Evolutionary conservation across 805 yeast genomes (phyloP).

Genomic region (Candida ulmi): DNA sequence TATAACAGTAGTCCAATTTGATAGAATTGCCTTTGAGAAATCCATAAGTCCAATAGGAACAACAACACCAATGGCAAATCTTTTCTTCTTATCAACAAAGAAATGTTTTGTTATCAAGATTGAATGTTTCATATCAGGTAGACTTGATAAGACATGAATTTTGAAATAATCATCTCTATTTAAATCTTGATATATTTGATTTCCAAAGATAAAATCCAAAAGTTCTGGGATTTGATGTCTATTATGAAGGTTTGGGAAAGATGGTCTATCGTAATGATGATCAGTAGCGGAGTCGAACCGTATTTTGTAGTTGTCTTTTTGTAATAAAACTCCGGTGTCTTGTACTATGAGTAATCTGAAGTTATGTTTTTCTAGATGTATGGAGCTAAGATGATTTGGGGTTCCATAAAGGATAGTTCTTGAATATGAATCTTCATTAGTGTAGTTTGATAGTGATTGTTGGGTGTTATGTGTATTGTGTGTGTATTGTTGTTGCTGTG

Average conservation of each 20-base stretch:
- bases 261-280: constrained; percentile 15
- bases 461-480: too few species aligned
- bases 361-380: constrained; percentile 10
- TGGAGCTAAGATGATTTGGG: constrained; percentile 7
- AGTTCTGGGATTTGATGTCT: constrained; percentile 18
- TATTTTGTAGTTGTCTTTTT: constrained; percentile 28
- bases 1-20: constrained; percentile 27
- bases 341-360: constrained; percentile 31
- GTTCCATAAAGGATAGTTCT: constrained; percentile 23
- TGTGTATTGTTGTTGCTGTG: background rate
- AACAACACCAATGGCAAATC: constrained; percentile 30
- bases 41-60: constrained; percentile 19
- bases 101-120: constrained; percentile 30
- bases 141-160: constrained; percentile 24
- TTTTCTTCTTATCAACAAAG: constrained; percentile 18
- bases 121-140: constrained; percentile 23
- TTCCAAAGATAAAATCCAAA: constrained; percentile 35
- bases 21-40: constrained; percentile 24
- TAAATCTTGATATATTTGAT: constrained; percentile 27
- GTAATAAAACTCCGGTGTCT: constrained; percentile 32
- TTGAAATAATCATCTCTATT: constrained; percentile 18
- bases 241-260: constrained; percentile 3
- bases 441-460: constrained; percentile 1
- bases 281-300: constrained; percentile 27
- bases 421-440: constrained; percentile 21